Evolutionary conservation across 2,329 filamentous ascomycete genomes (phyloP).

Genomic region (Pestalotiopsis sp.): DNA sequence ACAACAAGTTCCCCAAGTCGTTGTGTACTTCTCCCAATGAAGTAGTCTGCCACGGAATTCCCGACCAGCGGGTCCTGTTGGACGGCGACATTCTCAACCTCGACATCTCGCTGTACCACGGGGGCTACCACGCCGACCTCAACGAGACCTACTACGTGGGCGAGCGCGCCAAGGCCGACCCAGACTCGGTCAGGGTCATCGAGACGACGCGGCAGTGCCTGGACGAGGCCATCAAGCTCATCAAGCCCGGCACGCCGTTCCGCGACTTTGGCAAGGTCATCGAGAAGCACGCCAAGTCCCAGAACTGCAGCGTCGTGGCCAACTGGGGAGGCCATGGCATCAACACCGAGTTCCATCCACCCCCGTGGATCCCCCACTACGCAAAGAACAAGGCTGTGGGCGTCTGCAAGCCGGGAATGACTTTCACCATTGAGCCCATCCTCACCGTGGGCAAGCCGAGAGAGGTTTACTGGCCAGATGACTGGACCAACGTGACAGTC

Average conservation of each 20-base stretch:
- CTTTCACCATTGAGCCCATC: constrained; percentile 98
- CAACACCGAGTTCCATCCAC: constrained; percentile 86
- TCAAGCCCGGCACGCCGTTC: constrained; percentile 89
- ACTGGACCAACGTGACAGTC: constrained; percentile 91
- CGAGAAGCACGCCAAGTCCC: constrained; percentile 83
- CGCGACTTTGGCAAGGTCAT: constrained; percentile 89
- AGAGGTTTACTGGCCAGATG: constrained; percentile 94
- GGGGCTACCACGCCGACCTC: constrained; percentile 89
- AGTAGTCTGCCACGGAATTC: constrained; percentile 96
- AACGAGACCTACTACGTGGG: constrained; percentile 98
- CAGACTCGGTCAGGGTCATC: constrained; percentile 82
- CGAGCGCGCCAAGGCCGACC: constrained; percentile 74
- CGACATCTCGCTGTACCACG: constrained; percentile 88
- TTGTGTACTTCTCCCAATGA: constrained; percentile 94
- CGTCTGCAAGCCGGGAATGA: constrained; percentile 89
- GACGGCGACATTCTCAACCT: constrained; percentile 97
- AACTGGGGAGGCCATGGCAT: constrained; percentile 95
- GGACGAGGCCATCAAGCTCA: constrained; percentile 81
- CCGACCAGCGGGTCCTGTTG: constrained; percentile 78
- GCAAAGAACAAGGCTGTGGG: constrained; percentile 96
- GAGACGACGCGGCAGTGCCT: constrained; percentile 88
- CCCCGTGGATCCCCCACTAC: constrained; percentile 92
- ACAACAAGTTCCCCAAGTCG: constrained; percentile 93
- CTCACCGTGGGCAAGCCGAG: constrained; percentile 83
- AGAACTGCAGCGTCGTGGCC: constrained; percentile 82